Evolutionary conservation across 2,329 filamentous ascomycete genomes (phyloP), one percentile per base, ranked within the genome.

Genomic region (Graphilbum sp.): DNA sequence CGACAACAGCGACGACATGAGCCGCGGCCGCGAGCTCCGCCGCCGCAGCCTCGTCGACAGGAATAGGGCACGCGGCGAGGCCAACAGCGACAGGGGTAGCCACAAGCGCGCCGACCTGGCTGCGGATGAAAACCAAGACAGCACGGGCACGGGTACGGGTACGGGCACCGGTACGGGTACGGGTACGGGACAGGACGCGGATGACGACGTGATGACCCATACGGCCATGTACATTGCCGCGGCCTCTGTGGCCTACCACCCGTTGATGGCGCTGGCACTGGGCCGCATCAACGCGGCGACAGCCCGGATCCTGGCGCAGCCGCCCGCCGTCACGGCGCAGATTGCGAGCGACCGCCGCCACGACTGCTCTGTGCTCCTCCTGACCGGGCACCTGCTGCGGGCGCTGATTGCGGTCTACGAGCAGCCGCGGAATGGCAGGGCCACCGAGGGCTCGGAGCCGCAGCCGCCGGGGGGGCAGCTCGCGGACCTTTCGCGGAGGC

Each of bases 271-370:
- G n/a, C 44, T 33, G 17, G 71, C 69, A 9, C 27, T 29, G 27
- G 15, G 27, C 27, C 27, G 27, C 5, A 5, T 29, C 11, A 29
- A 29, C 15, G 27, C 0, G 46, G 75, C 3, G 57, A 69, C 2
- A 64, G 66, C 0, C 75, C 80, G 62, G 55, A 65, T 4, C 2
- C 55, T 67, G 32, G 69, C 72, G 0, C 55, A 64, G 2, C 54
- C 59, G 4, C 59, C 62, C 2, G 47, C 80, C 2, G 67, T 66
- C 0, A 42, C 27, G 11, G 27, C 27, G 27, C 27, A 10, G 27
- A 10, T 29, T 9, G 27, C 15, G 11, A 5, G 27, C 27, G 27
- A 29, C 27, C 15, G 27, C 27, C 27, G 27, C 27, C 34, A 37
- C 21, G 43, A 37, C 20, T 33, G 39, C 19, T 29, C 36, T 31